These are phyloP conservation scores for Populus hybrid DNA, from an alignment of 441 rosid species.

Conservation along the genomic window DNA sequence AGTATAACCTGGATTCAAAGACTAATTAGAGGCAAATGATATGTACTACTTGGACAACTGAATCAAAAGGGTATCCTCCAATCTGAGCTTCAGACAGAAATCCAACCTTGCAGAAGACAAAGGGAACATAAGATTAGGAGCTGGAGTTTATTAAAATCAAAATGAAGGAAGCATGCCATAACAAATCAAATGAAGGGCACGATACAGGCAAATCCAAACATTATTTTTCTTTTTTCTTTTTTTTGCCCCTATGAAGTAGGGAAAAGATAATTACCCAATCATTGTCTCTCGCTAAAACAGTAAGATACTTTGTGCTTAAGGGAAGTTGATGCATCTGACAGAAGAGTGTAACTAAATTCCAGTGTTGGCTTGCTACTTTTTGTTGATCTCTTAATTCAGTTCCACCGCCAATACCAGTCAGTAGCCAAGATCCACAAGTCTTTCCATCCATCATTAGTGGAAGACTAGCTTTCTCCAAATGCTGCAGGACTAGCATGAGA, in stretches of 20 bases:
- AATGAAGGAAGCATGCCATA: neutral
- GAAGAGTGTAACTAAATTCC: conserved; percentile 90
- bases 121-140: conserved; percentile 23
- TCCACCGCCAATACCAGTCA: conserved; percentile 89
- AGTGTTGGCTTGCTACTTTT: conserved; percentile 81
- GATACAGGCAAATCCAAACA: neutral
- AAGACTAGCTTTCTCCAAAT: conserved; percentile 96
- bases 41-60: conserved; percentile 78
- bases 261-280: conserved; percentile 75
- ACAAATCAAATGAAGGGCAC: conserved; percentile 14
- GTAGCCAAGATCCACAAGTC: conserved; percentile 96
- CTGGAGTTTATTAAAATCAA: conserved; percentile 5
- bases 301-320: conserved; percentile 90
- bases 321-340: conserved; percentile 97
- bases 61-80: conserved; percentile 92
- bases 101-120: conserved; percentile 73
- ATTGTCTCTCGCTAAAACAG: conserved; percentile 90
- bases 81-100: conserved; percentile 94
- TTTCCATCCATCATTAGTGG: conserved; percentile 58
- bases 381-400: conserved; percentile 82
- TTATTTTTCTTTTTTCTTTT: neutral
- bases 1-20: neutral
- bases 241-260: neutral
- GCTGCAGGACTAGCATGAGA: conserved; percentile 75
- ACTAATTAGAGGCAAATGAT: conserved; percentile 10